Base-by-base conservation (phyloP, 805 yeast species). In the Ogataea methylovora region DNA sequence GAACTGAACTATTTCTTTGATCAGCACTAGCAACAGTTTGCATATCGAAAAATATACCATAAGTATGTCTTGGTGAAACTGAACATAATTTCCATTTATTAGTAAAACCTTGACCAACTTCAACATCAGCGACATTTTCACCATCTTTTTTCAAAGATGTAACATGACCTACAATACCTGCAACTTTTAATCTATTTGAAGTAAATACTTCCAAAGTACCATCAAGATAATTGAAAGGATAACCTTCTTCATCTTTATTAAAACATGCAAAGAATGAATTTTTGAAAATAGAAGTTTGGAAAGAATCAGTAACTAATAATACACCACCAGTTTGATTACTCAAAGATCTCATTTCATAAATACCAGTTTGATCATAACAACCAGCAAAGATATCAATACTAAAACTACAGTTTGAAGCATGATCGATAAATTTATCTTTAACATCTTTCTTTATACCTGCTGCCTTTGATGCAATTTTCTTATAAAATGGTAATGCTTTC, bases 131-230 rank as follows among this genome's bases (percentile, higher is more conserved):
- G 24, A 92, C 87, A 51, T 81, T 83, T 26, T 72, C 60, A 27
- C 80, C 71, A 43, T 84, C 77, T 39, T 76, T 74, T 50, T 72
- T 71, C 52, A 75, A 63, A 6, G 95, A 77, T 9, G 84, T 71
- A 4, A 94, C 95, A 55, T 88, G 94, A 28, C 99, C 99, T 54
- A 92, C 84, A 37, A 92, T 65, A 35, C 98, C 99, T 32, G 90
- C 77, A 33, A 92, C 76, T 61, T 88, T 90, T 54, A 92, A 72
- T 52, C 87, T 95, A 51, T 72, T 75, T 27, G 94, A 79, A 5
- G 95, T 86, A 52, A 87, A 78, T 32, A 92, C 87, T 48, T 88
- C 88, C 54, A 92, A 63, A 24, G 79, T 73, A 41, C 94, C 97
- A 54, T 85, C 88, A 71, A 85, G 84, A 23, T 94, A 96, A 83